Base-by-base conservation (phyloP, 2,329 filamentous ascomycete genomes). In the Aspergillus sp. region DNA sequence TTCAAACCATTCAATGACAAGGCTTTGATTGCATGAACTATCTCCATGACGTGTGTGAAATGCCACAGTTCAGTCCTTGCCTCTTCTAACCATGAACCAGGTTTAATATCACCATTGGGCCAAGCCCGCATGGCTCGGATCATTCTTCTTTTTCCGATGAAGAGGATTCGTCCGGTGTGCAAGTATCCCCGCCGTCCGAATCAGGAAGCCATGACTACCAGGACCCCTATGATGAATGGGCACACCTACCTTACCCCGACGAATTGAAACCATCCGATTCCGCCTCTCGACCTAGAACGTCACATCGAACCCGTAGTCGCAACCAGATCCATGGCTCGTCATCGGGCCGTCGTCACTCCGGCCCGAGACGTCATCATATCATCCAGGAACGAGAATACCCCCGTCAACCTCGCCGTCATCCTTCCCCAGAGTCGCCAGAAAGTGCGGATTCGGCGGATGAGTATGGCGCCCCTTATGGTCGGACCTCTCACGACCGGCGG, bases 391-490 rank as follows among this genome's bases (percentile, higher is more conserved):
- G 73, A 56, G 74, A 75, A 22, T 71, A 69, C 55, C 58, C 64
- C 54, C 77, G 73, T 62, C 77, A 73, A 58, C 73, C 72, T 62
- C 79, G 71, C 64, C 78, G 69, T 69, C 77, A 75, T 65, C 80
- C 76, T 75, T 79, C 73, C 59, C 82, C 84, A 65, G 79, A 79
- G 63, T 80, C 82, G 64, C 80, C 85, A 57, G 84, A 85, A 79
- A 90, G 83, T 73, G 81, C 84, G 79, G 88, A 90, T 72, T 84
- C 84, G 39, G 81, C 81, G 20, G 86, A 90, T 24, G 86, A 90
- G n/a, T 88, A 83, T 71, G 75, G 78, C 63, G 63, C 74, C 69
- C 67, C 79, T 75, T 80, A 82, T 78, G 75, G 75, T 61, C 75
- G 69, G 52, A 64, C 67, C 16, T 68, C 72, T 54, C 72, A 69